A percentile compares a stretch with the other conserved stretches of the same genome.
Evolutionary conservation across 148 eudicot species (phyloP).

Genomic region (Spergularia marina): DNA sequence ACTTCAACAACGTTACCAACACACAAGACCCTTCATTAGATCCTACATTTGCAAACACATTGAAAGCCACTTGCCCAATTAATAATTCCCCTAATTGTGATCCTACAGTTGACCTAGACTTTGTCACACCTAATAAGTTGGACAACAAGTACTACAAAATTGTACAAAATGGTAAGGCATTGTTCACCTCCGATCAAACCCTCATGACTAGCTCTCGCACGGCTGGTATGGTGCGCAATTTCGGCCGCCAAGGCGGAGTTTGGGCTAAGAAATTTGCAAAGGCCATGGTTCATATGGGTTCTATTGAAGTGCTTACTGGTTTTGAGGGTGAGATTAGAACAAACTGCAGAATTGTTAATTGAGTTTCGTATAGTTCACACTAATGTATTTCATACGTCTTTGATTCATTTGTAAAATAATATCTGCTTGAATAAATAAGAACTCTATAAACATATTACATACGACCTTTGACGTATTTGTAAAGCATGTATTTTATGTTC

Average conservation of each 20-base stretch:
- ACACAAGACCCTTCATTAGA: slow-evolving; percentile 43
- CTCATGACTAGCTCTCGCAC: slow-evolving; percentile 34
- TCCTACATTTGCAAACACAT: slow-evolving; percentile 24
- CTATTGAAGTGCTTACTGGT: slow-evolving; percentile 43
- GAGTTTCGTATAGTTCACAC: neutral
- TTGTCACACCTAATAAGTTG: slow-evolving; percentile 31
- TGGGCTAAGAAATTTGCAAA: slow-evolving; percentile 41
- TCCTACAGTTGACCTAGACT: slow-evolving; percentile 30
- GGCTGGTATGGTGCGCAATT: slow-evolving; percentile 22
- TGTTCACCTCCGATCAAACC: slow-evolving; percentile 39
- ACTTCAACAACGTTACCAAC: slow-evolving; percentile 26
- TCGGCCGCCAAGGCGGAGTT: slow-evolving; percentile 2
- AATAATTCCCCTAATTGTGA: neutral
- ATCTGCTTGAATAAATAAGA: no score
- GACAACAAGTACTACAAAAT: slow-evolving; percentile 41
- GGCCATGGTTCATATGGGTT: slow-evolving; percentile 54
- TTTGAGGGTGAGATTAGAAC: slow-evolving; percentile 38
- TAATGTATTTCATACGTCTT: no score
- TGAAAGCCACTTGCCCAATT: slow-evolving; percentile 30
- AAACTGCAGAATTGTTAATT: slow-evolving; percentile 41
- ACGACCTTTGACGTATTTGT: no score
- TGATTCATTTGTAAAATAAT: no score
- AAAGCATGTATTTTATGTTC: no score
- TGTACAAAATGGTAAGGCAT: slow-evolving; percentile 25
- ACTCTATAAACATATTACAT: no score